Conservation (phyloP, 106 monocot species). For the Dioscorea dumetorum region DNA sequence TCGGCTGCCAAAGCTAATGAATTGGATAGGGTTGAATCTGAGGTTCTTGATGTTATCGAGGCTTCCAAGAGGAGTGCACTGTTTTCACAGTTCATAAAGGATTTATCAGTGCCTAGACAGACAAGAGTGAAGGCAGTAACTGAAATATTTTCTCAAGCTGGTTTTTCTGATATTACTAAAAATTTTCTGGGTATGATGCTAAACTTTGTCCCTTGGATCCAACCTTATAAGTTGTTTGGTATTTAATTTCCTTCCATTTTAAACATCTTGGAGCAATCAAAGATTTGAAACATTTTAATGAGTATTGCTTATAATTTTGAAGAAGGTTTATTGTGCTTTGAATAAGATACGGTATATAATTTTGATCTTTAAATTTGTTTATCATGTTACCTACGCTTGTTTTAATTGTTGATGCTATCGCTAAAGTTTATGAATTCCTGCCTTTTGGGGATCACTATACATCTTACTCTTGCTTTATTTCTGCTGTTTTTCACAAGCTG, state of each 20-base stretch:
- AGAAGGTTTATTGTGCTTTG: too few relatives aligned
- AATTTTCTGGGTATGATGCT: conserved; percentile 68
- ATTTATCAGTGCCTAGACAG: conserved; percentile 65
- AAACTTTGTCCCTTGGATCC: not conserved
- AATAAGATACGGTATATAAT: too few relatives aligned
- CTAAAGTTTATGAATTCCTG: too few relatives aligned
- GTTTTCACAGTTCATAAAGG: conserved; percentile 76
- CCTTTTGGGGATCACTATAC: not conserved
- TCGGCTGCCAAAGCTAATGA: conserved; percentile 64
- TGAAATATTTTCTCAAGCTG: conserved; percentile 70
- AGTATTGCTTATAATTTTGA: too few relatives aligned
- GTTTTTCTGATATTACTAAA: conserved; percentile 73
- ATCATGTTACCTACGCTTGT: too few relatives aligned
- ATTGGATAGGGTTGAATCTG: conserved; percentile 79
- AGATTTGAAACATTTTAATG: too few relatives aligned
- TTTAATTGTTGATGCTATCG: too few relatives aligned
- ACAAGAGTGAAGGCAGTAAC: conserved; percentile 65
- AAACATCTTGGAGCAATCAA: too few relatives aligned
- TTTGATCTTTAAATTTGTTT: too few relatives aligned
- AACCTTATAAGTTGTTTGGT: too few relatives aligned
- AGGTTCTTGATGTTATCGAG: conserved; percentile 55
- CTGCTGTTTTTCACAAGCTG: conserved; percentile 36
- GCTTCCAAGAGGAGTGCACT: conserved; percentile 61
- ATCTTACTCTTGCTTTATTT: not conserved
- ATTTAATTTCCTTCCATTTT: too few relatives aligned